These are phyloP conservation scores for Xylariaceae sp. DNA, from an alignment of 2,329 filamentous ascomycete species.

Conservation along the genomic window DNA sequence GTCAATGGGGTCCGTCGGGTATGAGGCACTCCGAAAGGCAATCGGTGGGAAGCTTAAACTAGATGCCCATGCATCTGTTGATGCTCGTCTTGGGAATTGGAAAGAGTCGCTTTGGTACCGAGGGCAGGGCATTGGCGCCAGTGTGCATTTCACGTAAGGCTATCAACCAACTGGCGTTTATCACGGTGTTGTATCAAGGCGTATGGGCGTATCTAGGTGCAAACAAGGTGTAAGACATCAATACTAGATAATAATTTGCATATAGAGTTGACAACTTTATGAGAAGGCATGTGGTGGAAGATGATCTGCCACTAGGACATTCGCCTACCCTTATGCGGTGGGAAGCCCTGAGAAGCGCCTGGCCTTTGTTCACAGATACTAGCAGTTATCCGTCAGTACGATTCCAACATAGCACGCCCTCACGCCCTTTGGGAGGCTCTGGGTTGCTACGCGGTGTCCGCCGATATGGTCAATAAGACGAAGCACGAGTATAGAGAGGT, in stretches of 20 bases:
- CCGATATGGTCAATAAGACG: no score
- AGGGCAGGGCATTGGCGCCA: slow-evolving; percentile 65
- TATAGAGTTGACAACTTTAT: background rate
- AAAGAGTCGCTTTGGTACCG: slow-evolving; percentile 66
- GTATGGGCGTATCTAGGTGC: slow-evolving; percentile 6
- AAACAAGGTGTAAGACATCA: background rate
- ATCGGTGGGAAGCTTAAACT: slow-evolving; percentile 76
- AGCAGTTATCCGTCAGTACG: no score
- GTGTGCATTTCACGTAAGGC: slow-evolving; percentile 20
- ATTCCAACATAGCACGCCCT: no score
- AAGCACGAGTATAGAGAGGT: no score
- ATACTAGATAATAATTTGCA: background rate
- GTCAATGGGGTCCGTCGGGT: slow-evolving; percentile 72
- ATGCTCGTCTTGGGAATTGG: slow-evolving; percentile 71
- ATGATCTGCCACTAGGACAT: background rate
- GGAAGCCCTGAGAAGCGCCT: background rate
- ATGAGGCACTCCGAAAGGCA: slow-evolving; percentile 73
- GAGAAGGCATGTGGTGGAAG: background rate
- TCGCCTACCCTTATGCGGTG: background rate
- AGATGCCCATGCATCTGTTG: slow-evolving; percentile 72
- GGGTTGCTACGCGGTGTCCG: no score
- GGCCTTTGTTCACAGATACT: background rate
- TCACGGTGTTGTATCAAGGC: background rate
- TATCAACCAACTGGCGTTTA: slow-evolving; percentile 1
- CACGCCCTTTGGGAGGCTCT: no score